These are phyloP conservation scores for Syzygium aqueum DNA, from an alignment of 345 rosid genomes.

Conservation along the genomic window DNA sequence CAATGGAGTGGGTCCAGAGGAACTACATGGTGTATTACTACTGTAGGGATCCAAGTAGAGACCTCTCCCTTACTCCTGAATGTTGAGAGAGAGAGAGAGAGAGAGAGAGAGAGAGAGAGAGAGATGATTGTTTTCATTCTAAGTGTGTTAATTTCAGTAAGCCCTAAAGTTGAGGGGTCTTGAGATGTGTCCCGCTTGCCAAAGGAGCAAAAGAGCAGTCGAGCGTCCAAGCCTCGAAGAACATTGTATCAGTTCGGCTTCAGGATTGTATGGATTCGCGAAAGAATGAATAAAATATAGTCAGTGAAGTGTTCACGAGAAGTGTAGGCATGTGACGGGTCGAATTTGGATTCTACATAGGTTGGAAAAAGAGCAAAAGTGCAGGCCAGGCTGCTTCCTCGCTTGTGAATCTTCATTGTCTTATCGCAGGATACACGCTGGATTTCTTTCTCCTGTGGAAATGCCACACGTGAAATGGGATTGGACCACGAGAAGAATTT, in stretches of 20 bases:
- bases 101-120: not conserved
- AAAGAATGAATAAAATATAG: not conserved
- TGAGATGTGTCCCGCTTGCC: not conserved
- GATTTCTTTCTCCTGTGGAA: not conserved
- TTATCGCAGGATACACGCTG: not conserved
- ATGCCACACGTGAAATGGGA: not conserved
- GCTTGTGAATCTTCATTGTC: not conserved
- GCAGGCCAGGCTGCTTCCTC: not conserved
- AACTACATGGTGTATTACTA: conserved; percentile 75
- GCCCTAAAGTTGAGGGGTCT: not conserved
- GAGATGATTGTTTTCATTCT: not conserved
- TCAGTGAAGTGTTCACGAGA: not conserved
- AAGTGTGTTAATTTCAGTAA: not conserved
- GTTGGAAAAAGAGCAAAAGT: not conserved
- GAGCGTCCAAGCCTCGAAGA: not conserved
- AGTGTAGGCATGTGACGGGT: not conserved
- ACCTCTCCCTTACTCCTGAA: conserved; percentile 67
- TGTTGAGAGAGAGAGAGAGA: conserved; percentile 21
- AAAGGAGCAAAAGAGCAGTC: not conserved
- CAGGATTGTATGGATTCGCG: not conserved
- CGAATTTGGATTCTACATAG: not conserved
- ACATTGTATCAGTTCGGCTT: not conserved
- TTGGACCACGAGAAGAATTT: not conserved
- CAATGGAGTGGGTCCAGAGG: conserved; percentile 72
- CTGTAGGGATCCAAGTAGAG: conserved; percentile 69